Conservation (phyloP, 2,329 filamentous ascomycete species). For the Hirsutella rhossiliensis region DNA sequence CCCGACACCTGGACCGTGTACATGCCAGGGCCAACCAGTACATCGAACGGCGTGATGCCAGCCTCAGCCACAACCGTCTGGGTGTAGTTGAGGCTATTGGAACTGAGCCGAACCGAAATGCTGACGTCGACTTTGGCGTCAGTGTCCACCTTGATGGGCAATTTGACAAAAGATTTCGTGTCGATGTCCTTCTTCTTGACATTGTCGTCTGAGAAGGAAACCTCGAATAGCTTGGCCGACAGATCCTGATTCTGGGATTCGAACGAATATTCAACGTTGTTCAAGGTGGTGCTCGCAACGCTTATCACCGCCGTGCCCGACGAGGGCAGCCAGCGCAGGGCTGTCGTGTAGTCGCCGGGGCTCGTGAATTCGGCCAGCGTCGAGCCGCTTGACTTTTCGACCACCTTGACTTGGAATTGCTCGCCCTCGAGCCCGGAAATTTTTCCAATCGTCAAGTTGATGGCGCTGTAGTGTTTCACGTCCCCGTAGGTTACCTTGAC, state of each 20-base stretch:
- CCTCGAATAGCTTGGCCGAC: not conserved
- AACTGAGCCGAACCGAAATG: not conserved
- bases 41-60: not conserved
- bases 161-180: not conserved
- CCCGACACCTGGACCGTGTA: not conserved
- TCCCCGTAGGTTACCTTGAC: not conserved
- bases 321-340: not conserved
- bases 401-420: not conserved
- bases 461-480: not conserved
- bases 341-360: not conserved
- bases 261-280: constrained; percentile 1
- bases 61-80: not conserved
- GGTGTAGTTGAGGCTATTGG: not conserved
- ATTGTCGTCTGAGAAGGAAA: not conserved
- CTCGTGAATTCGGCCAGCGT: constrained; percentile 1
- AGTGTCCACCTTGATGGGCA: not conserved
- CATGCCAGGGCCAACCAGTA: not conserved
- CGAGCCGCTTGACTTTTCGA: not conserved
- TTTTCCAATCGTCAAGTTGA: constrained; percentile 1
- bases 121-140: not conserved
- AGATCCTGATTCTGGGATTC: not conserved
- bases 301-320: not conserved
- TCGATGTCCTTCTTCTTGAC: not conserved
- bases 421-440: not conserved
- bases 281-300: not conserved